Evolutionary conservation across 2,329 filamentous ascomycete genomes (phyloP).

Genomic region (Trichoderma hamatum): DNA sequence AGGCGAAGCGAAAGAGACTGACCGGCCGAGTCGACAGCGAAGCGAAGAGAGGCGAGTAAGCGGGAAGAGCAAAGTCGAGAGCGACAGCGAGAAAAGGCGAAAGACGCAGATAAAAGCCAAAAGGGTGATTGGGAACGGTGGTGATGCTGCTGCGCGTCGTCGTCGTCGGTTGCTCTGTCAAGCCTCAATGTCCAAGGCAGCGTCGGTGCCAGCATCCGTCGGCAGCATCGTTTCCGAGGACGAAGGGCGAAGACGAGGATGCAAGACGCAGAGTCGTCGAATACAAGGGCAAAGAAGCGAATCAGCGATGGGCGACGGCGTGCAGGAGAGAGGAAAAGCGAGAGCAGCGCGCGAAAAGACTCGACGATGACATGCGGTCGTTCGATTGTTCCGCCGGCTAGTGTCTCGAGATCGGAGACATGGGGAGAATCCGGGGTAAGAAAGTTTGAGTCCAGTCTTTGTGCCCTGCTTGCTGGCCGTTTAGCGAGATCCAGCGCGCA

Average conservation of each 20-base stretch:
- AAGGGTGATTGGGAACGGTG: background rate
- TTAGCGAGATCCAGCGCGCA: background rate
- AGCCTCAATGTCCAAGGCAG: slow-evolving; percentile 28
- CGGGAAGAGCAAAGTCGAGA: background rate
- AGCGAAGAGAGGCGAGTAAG: background rate
- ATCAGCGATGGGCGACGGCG: background rate
- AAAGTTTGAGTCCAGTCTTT: background rate
- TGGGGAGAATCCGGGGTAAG: slow-evolving; percentile 20
- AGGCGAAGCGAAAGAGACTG: background rate
- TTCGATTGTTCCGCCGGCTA: background rate
- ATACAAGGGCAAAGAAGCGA: background rate
- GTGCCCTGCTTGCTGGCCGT: background rate
- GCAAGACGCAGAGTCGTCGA: background rate
- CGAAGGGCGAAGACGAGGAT: background rate
- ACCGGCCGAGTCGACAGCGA: background rate
- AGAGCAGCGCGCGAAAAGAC: background rate
- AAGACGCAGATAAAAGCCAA: background rate
- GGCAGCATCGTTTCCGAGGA: slow-evolving; percentile 27
- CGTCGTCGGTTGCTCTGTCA: slow-evolving; percentile 15
- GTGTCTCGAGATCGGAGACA: slow-evolving; percentile 19
- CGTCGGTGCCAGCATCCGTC: slow-evolving; percentile 27
- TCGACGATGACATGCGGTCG: background rate
- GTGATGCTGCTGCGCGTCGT: slow-evolving; percentile 1
- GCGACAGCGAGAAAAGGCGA: background rate
- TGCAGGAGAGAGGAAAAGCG: background rate